Base-by-base conservation (phyloP, 2,329 filamentous ascomycete genomes). In the Aspergillus sp. region DNA sequence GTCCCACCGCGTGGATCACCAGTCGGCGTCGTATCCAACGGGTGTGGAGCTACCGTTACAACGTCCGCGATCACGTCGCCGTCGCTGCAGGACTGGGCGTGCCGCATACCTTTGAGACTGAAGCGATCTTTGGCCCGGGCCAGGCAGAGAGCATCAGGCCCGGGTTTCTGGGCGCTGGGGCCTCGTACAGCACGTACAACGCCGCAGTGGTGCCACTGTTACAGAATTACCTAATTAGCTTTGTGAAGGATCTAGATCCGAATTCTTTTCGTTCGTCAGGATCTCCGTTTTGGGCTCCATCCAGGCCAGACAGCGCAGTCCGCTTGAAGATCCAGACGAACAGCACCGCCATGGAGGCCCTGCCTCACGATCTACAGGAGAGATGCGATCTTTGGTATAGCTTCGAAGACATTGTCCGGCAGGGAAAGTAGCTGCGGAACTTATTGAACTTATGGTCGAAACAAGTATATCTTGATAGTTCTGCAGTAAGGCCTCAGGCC, bases 1-100 rank as follows among this genome's bases (percentile, higher is more conserved):
- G 34, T 36, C 34, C 34, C 13, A 36, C 12, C 12, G 2, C 15
- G 12, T 36, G 34, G 34, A 45, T 36, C 34, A 5, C 12, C 12
- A 36, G 34, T n/a, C 34, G 15, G 15, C 34, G 12, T n/a, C 34
- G 12, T 36, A 3, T 36, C 34, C 34, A 13, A 36, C 34, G 34
- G 1, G 72, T 74, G 6, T 82, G 79, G 76, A 76, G 77, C 44
- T 82, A 82, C 60, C 71, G 78, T 0, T 82, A 77, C 71, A 78
- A 82, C 44, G 77, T 82, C 2, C 74, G 71, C 12, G 67, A 73
- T 12, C 69, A 73, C 1, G 64, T 68, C 2, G 71, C 76, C 44
- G 68, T 78, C 2, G 71, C 69, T 2, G 49, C 54, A 0, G 74
- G 70, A 2, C 72, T 73, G 24, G 76, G 76, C 1, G 74, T 76